Base-by-base conservation (phyloP, 192 early-diverging fungal genomes). In the Coemansia javaensis region DNA sequence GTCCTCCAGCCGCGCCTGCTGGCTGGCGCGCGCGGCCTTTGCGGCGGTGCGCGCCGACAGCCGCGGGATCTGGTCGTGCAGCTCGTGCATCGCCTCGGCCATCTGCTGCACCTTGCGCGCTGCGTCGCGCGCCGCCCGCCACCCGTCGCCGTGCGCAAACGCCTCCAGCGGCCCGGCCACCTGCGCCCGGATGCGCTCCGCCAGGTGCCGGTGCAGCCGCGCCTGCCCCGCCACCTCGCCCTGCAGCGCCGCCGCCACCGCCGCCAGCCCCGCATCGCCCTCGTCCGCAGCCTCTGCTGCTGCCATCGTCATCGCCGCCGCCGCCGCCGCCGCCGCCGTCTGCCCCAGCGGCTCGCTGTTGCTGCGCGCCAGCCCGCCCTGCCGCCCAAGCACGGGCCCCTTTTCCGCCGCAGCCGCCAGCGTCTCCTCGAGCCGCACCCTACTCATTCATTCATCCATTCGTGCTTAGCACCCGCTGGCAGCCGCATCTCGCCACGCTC, bases 41-140 rank as follows among this genome's bases (percentile, higher is more conserved):
- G 62, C 44, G 5, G 48, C 45, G 1, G 57, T 59, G 30, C 69
- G 69, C 7, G 58, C 46, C 11, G 69, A 73, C 2, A 66, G 57
- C 49, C 47, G 61, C 47, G 69, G 63, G 21, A 73, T 73, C 38
- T 45, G 36, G 32, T 73, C 69, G 24, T 66, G 69, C 27, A 58
- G 54, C 4, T 7, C 23, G 24, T 40, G 57, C 69, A 73, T 73
- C 31, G 55, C 48, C 13, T 35, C 23, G 3, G 69, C 62, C 50
- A 73, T 55, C 17, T 43, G 22, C 7, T 42, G 49, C 14, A 73
- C 36, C 22, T 44, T 50, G 16, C 8, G 23, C 25, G 47, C 47
- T 30, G 61, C 57, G 5, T 52, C 36, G 1, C 32, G 37, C 7
- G 69, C 69, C 5, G 41, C 40, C 1, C 23, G 31, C 69, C 69